Conservation (phyloP, 495 filamentous ascomycete species). For the Daldinia vernicosa region DNA sequence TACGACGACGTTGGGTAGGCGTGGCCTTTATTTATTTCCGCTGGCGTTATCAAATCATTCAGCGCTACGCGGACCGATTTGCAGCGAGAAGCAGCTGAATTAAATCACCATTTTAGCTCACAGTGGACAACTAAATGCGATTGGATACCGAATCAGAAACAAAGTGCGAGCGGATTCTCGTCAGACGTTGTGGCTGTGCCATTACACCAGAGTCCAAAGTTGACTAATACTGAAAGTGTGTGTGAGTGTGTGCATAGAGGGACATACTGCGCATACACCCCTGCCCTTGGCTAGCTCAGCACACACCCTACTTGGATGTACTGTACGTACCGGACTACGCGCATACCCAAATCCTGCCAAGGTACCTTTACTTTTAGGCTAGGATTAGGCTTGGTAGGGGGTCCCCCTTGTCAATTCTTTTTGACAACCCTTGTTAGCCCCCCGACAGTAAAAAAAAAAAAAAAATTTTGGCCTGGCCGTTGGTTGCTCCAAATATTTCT, state of each 20-base stretch:
- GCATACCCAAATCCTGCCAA: slow-evolving; percentile 31
- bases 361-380: slow-evolving; percentile 41
- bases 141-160: slow-evolving; percentile 40
- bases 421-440: slow-evolving; percentile 25
- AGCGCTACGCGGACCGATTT: slow-evolving; percentile 16
- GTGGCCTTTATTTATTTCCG: slow-evolving; percentile 29
- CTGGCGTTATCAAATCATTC: slow-evolving; percentile 19
- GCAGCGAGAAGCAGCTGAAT: slow-evolving; percentile 28
- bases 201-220: background rate
- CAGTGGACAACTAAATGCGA: slow-evolving; percentile 26
- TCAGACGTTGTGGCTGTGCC: slow-evolving; percentile 47
- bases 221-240: slow-evolving; percentile 32
- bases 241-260: background rate
- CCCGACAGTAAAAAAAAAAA: slow-evolving; percentile 32
- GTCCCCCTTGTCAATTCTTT: slow-evolving; percentile 14
- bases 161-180: slow-evolving; percentile 46
- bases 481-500: slow-evolving; percentile 38
- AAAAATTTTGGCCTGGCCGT: slow-evolving; percentile 32
- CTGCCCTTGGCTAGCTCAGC: slow-evolving; percentile 24
- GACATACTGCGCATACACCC: slow-evolving; percentile 29
- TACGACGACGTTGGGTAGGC: slow-evolving; percentile 34
- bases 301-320: slow-evolving; percentile 24
- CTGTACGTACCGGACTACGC: slow-evolving; percentile 19
- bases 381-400: slow-evolving; percentile 39
- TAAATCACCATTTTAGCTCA: slow-evolving; percentile 17